Evolutionary conservation across 345 rosid genomes (phyloP).

Genomic region (Moricandia moricandioides): DNA sequence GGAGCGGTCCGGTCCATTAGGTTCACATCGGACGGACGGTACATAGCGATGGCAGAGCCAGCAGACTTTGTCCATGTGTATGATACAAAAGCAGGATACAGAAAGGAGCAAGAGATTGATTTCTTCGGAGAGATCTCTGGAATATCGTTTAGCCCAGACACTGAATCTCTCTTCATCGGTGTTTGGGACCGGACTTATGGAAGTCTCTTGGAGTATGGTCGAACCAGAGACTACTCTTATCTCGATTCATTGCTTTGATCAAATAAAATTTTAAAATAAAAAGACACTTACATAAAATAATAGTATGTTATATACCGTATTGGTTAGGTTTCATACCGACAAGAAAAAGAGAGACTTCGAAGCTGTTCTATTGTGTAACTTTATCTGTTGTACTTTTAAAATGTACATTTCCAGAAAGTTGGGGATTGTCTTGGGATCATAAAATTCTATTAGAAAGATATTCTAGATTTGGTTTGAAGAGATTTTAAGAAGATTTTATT

Average conservation of each 20-base stretch:
- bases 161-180: slow-evolving; percentile 73
- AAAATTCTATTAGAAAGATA: not conserved
- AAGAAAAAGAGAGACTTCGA: not conserved
- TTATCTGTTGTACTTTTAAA: slow-evolving; percentile 17
- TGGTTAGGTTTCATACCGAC: slow-evolving; percentile 24
- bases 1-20: slow-evolving; percentile 75
- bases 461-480: not conserved
- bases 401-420: slow-evolving; percentile 5
- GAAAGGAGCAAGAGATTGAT: slow-evolving; percentile 75
- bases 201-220: slow-evolving; percentile 74
- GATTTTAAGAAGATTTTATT: not conserved
- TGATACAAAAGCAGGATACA: slow-evolving; percentile 54
- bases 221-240: slow-evolving; percentile 62
- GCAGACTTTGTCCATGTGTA: slow-evolving; percentile 82
- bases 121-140: slow-evolving; percentile 89
- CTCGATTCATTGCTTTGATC: slow-evolving; percentile 56
- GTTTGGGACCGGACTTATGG: slow-evolving; percentile 89
- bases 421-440: slow-evolving; percentile 3
- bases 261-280: not conserved
- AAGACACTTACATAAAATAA: not conserved
- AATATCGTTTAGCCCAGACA: slow-evolving; percentile 72
- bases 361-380: slow-evolving; percentile 20
- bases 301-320: slow-evolving; percentile 4
- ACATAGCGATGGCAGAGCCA: slow-evolving; percentile 79
- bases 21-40: slow-evolving; percentile 60